Evolutionary conservation across 1,284 basidiomycete species (phyloP).

Genomic region (Cystobasidium pallidum): DNA sequence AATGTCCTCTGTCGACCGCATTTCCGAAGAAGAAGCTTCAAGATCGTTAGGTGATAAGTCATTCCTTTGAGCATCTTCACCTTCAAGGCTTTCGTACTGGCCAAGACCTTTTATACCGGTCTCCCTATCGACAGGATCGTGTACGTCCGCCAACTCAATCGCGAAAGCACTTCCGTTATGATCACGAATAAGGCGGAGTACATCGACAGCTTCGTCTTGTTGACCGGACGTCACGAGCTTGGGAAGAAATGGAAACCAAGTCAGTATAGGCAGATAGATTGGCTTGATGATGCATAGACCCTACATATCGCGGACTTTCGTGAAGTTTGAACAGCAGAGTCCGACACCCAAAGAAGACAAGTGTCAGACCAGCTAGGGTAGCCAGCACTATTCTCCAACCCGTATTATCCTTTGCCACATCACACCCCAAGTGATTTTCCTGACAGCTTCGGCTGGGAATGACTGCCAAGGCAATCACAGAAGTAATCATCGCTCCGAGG

Average conservation of each 20-base stretch:
- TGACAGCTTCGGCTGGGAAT: constrained; percentile 78
- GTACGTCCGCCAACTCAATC: constrained; percentile 43
- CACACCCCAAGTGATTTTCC: constrained; percentile 60
- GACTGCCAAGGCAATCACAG: constrained; percentile 73
- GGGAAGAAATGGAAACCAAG: not conserved
- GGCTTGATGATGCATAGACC: constrained; percentile 60
- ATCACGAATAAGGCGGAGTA: constrained; percentile 76
- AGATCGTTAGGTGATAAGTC: not conserved
- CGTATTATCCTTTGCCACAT: constrained; percentile 69
- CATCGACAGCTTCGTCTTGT: constrained; percentile 76
- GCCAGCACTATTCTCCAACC: constrained; percentile 86
- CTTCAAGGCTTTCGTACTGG: not conserved
- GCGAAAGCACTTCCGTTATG: constrained; percentile 69
- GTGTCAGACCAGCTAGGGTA: constrained; percentile 72
- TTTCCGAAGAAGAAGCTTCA: not conserved
- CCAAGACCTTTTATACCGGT: not conserved
- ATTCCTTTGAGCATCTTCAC: constrained; percentile 9
- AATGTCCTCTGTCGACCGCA: constrained; percentile 50
- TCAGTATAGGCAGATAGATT: too few species aligned
- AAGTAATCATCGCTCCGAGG: constrained; percentile 80
- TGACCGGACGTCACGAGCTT: constrained; percentile 78
- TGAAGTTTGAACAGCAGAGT: constrained; percentile 67
- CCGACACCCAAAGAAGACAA: constrained; percentile 71
- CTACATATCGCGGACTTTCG: constrained; percentile 76
- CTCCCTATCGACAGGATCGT: constrained; percentile 17